phyloP scores from a whole-genome alignment of 2,329 filamentous ascomycete genomes.

The Tricladium varicosporioides region DNA sequence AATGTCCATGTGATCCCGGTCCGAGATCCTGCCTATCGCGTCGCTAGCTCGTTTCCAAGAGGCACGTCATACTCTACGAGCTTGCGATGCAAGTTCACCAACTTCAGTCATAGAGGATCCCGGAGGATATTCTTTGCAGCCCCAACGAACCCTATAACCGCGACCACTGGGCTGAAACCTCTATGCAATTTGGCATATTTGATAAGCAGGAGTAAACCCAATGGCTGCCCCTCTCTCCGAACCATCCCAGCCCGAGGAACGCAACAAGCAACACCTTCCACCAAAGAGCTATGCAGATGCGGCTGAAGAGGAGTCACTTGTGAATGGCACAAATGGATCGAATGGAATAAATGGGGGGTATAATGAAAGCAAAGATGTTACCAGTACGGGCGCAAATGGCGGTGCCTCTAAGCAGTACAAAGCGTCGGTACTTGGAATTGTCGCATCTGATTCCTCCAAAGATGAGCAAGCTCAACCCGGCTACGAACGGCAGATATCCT shows the following conservation, averaged over 20 bases:
- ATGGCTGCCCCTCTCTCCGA: constrained; percentile 29
- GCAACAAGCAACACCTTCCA: constrained; percentile 33
- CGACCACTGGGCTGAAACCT: neutral
- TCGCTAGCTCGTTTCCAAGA: neutral
- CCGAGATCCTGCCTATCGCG: no score
- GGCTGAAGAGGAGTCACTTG: constrained; percentile 24
- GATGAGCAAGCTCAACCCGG: constrained; percentile 9
- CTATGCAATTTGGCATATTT: neutral
- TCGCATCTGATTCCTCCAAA: constrained; percentile 18
- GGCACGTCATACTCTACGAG: neutral
- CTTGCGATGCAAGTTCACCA: neutral
- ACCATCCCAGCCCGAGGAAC: constrained; percentile 33
- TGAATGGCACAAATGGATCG: constrained; percentile 4
- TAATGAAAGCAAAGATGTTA: constrained; percentile 5
- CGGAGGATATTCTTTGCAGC: neutral
- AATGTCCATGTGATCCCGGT: neutral
- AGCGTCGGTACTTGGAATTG: constrained; percentile 30
- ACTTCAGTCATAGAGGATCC: neutral
- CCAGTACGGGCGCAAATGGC: neutral
- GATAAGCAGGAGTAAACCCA: neutral
- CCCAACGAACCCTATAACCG: neutral
- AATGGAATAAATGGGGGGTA: constrained; percentile 1
- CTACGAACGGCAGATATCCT: constrained; percentile 25
- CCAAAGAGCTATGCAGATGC: constrained; percentile 41
- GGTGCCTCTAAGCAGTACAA: constrained; percentile 9